phyloP scores from a whole-genome alignment of 2,329 filamentous ascomycete genomes.

The Metarhizium humberi region DNA sequence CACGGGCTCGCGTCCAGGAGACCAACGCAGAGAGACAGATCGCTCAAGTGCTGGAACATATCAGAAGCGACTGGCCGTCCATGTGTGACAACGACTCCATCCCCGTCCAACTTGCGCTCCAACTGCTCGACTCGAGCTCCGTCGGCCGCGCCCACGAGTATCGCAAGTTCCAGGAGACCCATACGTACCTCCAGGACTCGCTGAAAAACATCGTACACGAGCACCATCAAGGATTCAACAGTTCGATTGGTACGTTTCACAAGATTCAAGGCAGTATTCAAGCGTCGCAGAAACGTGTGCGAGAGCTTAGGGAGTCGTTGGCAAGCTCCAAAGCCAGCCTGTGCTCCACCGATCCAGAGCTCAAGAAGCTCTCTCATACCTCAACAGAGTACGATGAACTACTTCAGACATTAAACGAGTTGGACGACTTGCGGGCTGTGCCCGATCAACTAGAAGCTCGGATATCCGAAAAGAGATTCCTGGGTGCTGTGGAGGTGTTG shows the following conservation, averaged over 20 bases:
- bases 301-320: slow-evolving; percentile 74
- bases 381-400: slow-evolving; percentile 89
- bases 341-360: slow-evolving; percentile 76
- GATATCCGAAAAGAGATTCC: slow-evolving; percentile 92
- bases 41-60: slow-evolving; percentile 63
- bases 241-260: slow-evolving; percentile 96
- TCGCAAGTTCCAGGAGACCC: slow-evolving; percentile 71
- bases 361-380: slow-evolving; percentile 78
- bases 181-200: slow-evolving; percentile 82
- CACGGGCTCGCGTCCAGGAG: slow-evolving; percentile 27
- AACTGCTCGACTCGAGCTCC: slow-evolving; percentile 88
- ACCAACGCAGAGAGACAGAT: slow-evolving; percentile 48
- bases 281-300: slow-evolving; percentile 75
- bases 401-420: slow-evolving; percentile 70
- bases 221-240: slow-evolving; percentile 98
- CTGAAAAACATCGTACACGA: slow-evolving; percentile 95
- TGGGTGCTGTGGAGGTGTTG: slow-evolving; percentile 85
- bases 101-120: slow-evolving; percentile 88
- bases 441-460: slow-evolving; percentile 89
- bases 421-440: slow-evolving; percentile 81
- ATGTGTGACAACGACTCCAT: slow-evolving; percentile 86
- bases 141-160: slow-evolving; percentile 87
- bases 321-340: slow-evolving; percentile 71
- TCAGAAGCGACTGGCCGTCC: slow-evolving; percentile 82
- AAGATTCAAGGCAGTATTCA: slow-evolving; percentile 95